Evolutionary conservation across 2,329 filamentous ascomycete genomes (phyloP).

Genomic region (Arachnopeziza araneosa): DNA sequence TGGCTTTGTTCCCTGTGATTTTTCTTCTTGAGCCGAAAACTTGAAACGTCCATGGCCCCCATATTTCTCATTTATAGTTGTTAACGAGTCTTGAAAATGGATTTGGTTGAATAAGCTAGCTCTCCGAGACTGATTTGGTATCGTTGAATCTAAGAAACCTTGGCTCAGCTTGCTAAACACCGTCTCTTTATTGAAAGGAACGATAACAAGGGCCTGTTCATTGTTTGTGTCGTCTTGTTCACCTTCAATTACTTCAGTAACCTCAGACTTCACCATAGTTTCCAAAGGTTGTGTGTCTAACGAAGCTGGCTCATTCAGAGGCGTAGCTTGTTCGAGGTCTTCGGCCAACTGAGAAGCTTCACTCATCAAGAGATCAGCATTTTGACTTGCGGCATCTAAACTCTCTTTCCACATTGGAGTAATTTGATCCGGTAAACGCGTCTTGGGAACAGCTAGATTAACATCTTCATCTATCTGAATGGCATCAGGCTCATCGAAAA

Average conservation of each 20-base stretch:
- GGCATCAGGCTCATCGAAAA: conserved; percentile 61
- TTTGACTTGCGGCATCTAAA: neutral
- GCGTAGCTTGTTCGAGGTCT: neutral
- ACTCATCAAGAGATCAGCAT: neutral
- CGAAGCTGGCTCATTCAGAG: neutral
- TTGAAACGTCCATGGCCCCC: conserved; percentile 25
- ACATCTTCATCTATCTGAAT: conserved; percentile 20
- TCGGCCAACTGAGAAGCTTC: neutral
- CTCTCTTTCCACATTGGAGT: neutral
- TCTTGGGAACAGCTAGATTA: conserved; percentile 6
- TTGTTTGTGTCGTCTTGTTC: neutral
- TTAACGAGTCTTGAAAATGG: conserved; percentile 26
- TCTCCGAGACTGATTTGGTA: conserved; percentile 8
- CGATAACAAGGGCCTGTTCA: neutral
- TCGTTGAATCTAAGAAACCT: neutral
- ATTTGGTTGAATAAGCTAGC: conserved; percentile 27
- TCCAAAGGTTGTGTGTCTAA: neutral
- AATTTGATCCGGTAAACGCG: neutral
- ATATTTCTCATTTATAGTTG: conserved; percentile 30
- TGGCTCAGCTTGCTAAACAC: conserved; percentile 24
- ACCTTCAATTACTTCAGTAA: neutral
- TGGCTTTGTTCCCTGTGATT: neutral
- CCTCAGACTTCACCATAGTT: neutral
- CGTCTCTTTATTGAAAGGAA: conserved; percentile 26
- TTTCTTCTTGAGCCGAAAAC: conserved; percentile 13